Evolutionary conservation across 2,329 filamentous ascomycete genomes (phyloP).

Genomic region (Didymella pinodella): DNA sequence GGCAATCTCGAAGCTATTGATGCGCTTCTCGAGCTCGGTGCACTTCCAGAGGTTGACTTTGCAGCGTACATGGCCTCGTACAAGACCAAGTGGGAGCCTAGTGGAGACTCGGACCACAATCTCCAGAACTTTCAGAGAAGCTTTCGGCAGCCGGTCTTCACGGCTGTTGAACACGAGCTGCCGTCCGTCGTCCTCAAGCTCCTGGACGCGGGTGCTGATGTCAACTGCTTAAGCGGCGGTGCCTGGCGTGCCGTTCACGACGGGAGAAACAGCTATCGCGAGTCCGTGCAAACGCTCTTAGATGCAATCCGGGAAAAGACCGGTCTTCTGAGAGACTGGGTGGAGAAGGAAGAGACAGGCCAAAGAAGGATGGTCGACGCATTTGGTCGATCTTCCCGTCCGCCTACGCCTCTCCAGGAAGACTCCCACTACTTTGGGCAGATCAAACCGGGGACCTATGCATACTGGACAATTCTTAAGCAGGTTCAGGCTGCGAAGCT

Average conservation of each 20-base stretch:
- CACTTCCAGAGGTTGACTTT: slow-evolving; percentile 66
- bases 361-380: neutral
- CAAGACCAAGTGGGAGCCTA: slow-evolving; percentile 52
- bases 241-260: slow-evolving; percentile 46
- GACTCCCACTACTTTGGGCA: slow-evolving; percentile 60
- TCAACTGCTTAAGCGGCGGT: slow-evolving; percentile 64
- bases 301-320: slow-evolving; percentile 67
- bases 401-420: slow-evolving; percentile 48
- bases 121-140: slow-evolving; percentile 57
- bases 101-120: slow-evolving; percentile 57
- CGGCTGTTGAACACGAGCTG: slow-evolving; percentile 64
- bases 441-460: slow-evolving; percentile 65
- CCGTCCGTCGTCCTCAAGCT: slow-evolving; percentile 65
- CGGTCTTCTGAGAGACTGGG: slow-evolving; percentile 27
- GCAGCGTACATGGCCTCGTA: slow-evolving; percentile 69
- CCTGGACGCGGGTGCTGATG: slow-evolving; percentile 69
- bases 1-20: slow-evolving; percentile 19
- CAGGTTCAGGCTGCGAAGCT: slow-evolving; percentile 51
- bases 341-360: slow-evolving; percentile 14
- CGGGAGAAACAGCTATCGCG: slow-evolving; percentile 39
- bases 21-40: slow-evolving; percentile 68
- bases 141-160: slow-evolving; percentile 71
- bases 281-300: slow-evolving; percentile 60
- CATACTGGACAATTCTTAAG: slow-evolving; percentile 61
- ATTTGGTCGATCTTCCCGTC: neutral